Conservation (phyloP, 441 rosid genomes). For the Macaranga tanarius region DNA sequence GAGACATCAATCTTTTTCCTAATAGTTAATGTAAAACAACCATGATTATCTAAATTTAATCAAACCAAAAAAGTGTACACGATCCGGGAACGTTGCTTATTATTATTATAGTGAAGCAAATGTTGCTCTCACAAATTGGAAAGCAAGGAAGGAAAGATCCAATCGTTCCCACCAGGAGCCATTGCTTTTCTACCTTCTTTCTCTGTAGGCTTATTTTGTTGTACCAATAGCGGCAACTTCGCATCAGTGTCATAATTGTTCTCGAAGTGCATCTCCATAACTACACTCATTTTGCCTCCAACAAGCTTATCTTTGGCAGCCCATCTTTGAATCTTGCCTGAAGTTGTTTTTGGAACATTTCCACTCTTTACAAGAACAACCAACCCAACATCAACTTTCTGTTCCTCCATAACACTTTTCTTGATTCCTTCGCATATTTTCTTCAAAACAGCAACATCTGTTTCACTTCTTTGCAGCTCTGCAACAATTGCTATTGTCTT, state of each 20-base stretch:
- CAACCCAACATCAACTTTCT: constrained; percentile 38
- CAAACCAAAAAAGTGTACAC: background rate
- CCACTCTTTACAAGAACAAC: constrained; percentile 49
- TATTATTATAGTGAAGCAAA: no score
- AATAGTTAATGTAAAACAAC: no score
- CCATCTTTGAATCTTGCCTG: constrained; percentile 67
- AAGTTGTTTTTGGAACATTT: constrained; percentile 54
- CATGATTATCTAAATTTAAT: no score
- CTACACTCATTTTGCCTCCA: constrained; percentile 35
- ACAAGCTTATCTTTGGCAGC: constrained; percentile 39
- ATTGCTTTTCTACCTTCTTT: constrained; percentile 9
- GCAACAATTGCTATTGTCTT: constrained; percentile 38
- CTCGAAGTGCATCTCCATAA: constrained; percentile 35
- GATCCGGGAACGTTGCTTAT: background rate
- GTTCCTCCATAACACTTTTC: constrained; percentile 32
- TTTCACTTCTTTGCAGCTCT: constrained; percentile 45
- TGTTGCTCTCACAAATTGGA: constrained; percentile 22
- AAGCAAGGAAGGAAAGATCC: constrained; percentile 8
- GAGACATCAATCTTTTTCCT: no score
- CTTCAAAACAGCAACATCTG: constrained; percentile 22
- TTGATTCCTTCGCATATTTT: constrained; percentile 40
- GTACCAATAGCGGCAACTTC: background rate
- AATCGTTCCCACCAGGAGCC: background rate
- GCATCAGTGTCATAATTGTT: constrained; percentile 4
- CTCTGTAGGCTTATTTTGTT: background rate